phyloP scores from a whole-genome alignment of 2,329 filamentous ascomycete species.

The Fusarium sublunatum region DNA sequence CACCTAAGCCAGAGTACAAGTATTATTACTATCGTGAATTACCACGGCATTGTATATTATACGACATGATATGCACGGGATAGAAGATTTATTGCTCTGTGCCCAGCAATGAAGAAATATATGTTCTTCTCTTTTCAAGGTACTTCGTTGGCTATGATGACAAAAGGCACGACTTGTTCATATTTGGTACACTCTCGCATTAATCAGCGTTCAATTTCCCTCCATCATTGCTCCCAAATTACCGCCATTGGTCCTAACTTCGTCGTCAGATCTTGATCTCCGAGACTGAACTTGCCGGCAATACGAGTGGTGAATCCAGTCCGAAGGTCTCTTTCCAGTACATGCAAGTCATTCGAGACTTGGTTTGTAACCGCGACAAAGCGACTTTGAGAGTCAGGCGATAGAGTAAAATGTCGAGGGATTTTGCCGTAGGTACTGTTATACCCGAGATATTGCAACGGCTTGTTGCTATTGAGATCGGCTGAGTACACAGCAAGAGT shows the following conservation, averaged over 20 bases:
- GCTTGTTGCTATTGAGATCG: background rate
- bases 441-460: background rate
- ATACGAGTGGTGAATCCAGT: background rate
- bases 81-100: too few relatives aligned
- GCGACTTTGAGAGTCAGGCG: background rate
- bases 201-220: background rate
- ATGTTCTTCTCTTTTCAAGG: too few relatives aligned
- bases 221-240: background rate
- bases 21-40: too few relatives aligned
- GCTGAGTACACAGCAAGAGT: background rate
- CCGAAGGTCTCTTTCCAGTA: background rate
- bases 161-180: too few relatives aligned
- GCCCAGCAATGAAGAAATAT: too few relatives aligned
- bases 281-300: slow-evolving; percentile 1
- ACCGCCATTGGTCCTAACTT: slow-evolving; percentile 7
- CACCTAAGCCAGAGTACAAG: too few relatives aligned
- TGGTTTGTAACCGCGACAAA: background rate
- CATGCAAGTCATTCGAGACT: slow-evolving; percentile 1
- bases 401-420: slow-evolving; percentile 9
- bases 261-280: background rate
- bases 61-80: too few relatives aligned
- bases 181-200: too few relatives aligned
- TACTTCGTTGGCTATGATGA: too few relatives aligned
- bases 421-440: slow-evolving; percentile 6
- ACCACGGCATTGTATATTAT: too few relatives aligned